Percentiles rank a stretch among this genome's conserved stretches.
These are phyloP conservation scores for Stromatinia cepivora DNA, from an alignment of 2,329 filamentous ascomycete genomes.

Conservation along the genomic window DNA sequence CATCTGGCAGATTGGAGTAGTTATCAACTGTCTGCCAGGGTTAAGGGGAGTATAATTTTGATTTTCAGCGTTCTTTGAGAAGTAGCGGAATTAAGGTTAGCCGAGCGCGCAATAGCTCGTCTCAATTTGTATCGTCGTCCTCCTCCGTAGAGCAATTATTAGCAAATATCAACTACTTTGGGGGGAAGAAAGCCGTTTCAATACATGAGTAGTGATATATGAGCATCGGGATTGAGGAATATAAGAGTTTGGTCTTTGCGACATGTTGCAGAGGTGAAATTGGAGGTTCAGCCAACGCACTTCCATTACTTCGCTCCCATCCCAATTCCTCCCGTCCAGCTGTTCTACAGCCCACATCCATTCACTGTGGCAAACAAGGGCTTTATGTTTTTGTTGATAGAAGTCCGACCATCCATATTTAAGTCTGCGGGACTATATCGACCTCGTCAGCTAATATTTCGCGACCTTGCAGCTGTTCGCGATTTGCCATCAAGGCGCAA, in stretches of 20 bases:
- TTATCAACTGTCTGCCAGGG: conserved; percentile 21
- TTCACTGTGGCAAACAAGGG: conserved; percentile 28
- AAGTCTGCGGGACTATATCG: conserved; percentile 7
- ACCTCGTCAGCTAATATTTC: conserved; percentile 25
- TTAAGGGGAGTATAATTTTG: conserved; percentile 21
- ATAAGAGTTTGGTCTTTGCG: conserved; percentile 23
- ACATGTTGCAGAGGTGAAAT: conserved; percentile 34
- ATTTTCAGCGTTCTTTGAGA: conserved; percentile 27
- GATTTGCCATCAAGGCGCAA: conserved; percentile 27
- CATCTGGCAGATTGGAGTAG: conserved; percentile 19
- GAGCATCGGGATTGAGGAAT: conserved; percentile 25
- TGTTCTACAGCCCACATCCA: conserved; percentile 26
- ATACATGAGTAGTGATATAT: conserved; percentile 36
- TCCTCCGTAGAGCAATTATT: conserved; percentile 38
- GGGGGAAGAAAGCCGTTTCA: conserved; percentile 29
- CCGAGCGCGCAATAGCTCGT: conserved; percentile 25
- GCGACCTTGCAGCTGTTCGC: conserved; percentile 22
- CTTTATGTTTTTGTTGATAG: conserved; percentile 34
- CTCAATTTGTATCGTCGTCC: conserved; percentile 30
- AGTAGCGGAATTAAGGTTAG: conserved; percentile 28
- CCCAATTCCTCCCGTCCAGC: conserved; percentile 20
- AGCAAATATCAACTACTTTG: conserved; percentile 33
- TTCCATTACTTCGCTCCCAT: conserved; percentile 18
- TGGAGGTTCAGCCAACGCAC: conserved; percentile 24
- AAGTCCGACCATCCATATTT: background rate